Base-by-base conservation (phyloP, 2,329 filamentous ascomycete species). In the Beauveria bassiana region DNA sequence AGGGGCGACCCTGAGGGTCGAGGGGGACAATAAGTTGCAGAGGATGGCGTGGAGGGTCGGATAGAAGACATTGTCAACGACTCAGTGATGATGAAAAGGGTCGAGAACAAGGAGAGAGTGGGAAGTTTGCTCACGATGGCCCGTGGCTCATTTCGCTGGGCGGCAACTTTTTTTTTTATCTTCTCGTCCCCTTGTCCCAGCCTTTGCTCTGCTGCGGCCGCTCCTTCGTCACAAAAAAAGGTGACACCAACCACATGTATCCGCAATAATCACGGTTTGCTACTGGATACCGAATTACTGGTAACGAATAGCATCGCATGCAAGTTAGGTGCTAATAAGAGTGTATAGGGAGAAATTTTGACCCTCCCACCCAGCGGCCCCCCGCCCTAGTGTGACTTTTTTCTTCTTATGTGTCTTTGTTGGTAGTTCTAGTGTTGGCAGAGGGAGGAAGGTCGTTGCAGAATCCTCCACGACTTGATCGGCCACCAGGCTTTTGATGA, bases 261-360 rank as follows among this genome's bases (percentile, higher is more conserved):
- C 56, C 46, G 56, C 56, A 38, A 24, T 49, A 51, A 26, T 50
- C 9, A 50, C 45, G 31, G 50, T 34, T 14, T 42, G 28, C 16
- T n/a, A 58, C 55, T 58, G 55, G 55, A 40, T 58, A 49, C 56
- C 56, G 18, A 14, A 7, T 28, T 16, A 46, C 6, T 50, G 56
- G 56, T 59, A 59, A 43, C 56, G 34, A 59, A 59, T 59, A 42
- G 46, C 34, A 59, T 59, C 45, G 22, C 56, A 12, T n/a, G 6
- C n/a, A 46, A 28, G 31, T 40, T 34, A 28, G 56, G 46, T 26
- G 45, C 45, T 59, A 59, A 59, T 59, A 59, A 59, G 56, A 59
- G 46, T 59, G 28, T 59, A 34, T 59, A 46, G 40, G 42, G n/a
- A 5, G 42, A 45, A 46, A 18, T 38, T 38, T 38, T 38, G 53